Evolutionary conservation across 257 asterid species (phyloP), one percentile per base, ranked within the genome.

Genomic region (Fraxinus excelsior): DNA sequence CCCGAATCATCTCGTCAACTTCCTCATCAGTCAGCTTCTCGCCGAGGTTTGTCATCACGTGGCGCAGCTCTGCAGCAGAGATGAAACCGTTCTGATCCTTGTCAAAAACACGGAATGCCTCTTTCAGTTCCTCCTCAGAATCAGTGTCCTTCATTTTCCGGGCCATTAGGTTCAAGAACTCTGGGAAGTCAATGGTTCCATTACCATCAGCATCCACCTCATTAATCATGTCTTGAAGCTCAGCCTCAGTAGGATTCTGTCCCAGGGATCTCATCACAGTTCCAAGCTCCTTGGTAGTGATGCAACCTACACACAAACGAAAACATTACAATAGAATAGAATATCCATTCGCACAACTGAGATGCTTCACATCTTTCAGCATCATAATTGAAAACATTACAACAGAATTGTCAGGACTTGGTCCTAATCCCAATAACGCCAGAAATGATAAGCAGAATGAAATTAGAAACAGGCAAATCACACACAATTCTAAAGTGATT

Each of bases 121-220:
- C 84, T 34, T 80, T 80, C 77, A 80, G 78, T 60, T 80, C 84
- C 71, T 76, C 84, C 80, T 80, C 81, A 10, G 84, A 80, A 25
- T 80, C 84, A 0, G 84, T 80, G 71, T 80, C 84, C 74, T 80
- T 80, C 84, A 80, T 80, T 60, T 80, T 80, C 67, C 71, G 67
- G 29, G 84, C 84, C 84, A 80, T 80, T 64, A 80, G 81, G 74
- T 80, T 80, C 62, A 80, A 51, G 66, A 80, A 80, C 78, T 80
- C 84, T 5, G 84, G 84, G 78, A 80, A 80, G 71, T 80, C 84
- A 2, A 80, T 80, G 74, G 81, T 80, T 72, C 84, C 84, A 72
- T 80, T 80, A 14, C 84, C 84, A 76, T 80, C 84, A 28, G 84
- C 84, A 72, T 80, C 84, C 44, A 80, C 84, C 78, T 80, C 84